A percentile compares a stretch with the other conserved stretches of the same genome.
Conservation (phyloP, 371 early-diverging fungal species). For the Syncephalastrum racemosum region DNA sequence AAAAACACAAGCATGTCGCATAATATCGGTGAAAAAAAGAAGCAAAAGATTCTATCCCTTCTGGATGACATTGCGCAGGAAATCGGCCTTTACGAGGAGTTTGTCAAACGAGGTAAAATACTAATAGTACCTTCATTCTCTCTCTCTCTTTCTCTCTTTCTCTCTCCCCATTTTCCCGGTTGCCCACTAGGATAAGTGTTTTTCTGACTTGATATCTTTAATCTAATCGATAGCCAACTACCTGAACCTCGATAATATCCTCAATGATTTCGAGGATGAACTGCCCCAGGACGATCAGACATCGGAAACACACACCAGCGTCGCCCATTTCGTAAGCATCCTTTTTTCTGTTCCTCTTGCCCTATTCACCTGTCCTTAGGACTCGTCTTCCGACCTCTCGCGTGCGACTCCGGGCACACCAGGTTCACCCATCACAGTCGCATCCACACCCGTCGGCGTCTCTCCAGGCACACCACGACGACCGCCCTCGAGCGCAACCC, state of each 20-base stretch:
- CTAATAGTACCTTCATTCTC: too few relatives aligned
- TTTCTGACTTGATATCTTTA: conserved; percentile 5
- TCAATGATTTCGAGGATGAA: conserved; percentile 47
- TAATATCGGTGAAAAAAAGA: conserved; percentile 43
- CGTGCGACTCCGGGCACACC: conserved; percentile 27
- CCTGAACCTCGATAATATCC: conserved; percentile 52
- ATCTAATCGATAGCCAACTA: conserved; percentile 39
- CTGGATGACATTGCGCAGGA: conserved; percentile 66
- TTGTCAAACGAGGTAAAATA: conserved; percentile 69
- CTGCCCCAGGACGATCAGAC: conserved; percentile 28
- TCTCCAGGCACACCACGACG: conserved; percentile 19
- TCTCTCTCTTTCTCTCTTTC: too few relatives aligned
- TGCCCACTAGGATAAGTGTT: background rate
- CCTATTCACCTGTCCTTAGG: conserved; percentile 18
- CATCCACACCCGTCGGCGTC: conserved; percentile 14
- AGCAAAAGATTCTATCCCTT: conserved; percentile 47
- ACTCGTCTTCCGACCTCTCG: conserved; percentile 44
- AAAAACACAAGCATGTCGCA: conserved; percentile 24
- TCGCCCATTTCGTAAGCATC: conserved; percentile 36
- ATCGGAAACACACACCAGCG: conserved; percentile 41
- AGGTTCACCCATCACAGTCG: conserved; percentile 15
- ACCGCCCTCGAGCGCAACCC: conserved; percentile 9
- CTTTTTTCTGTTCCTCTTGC: background rate
- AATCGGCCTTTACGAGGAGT: conserved; percentile 74
- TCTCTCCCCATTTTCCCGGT: too few relatives aligned